Evolutionary conservation across 768 basidiomycete genomes (phyloP), one percentile per base, ranked within the genome.

Genomic region (Auriculariales sp.): DNA sequence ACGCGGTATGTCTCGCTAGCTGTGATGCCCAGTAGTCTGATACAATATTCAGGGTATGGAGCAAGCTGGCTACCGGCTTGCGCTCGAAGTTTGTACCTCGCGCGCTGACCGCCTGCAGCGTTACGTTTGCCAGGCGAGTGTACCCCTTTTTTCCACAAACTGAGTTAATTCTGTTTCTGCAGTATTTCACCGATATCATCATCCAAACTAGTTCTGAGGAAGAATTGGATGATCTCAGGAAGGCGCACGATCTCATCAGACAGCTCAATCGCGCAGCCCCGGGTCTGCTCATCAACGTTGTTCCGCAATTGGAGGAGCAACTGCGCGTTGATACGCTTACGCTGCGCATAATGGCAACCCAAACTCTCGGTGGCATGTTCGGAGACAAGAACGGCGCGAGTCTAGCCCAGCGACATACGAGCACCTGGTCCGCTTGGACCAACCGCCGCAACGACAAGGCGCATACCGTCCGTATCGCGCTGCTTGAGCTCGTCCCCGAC

Each of bases 291-390:
- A 80, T 87, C 59, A 90, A 85, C 61, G 91, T 97, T 45, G 81
- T 98, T 24, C 93, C 94, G 0, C 85, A 91, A 50, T 76, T 98
- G 15, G 92, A 94, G 61, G 86, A 92, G 55, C 90, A 95, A 58
- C 71, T 97, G 3, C 77, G 79, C 22, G 80, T 83, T 3, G 86
- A 89, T 55, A 77, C 85, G 31, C 59, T 79, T 2, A 70, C 73
- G 28, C 68, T 92, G 3, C 75, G 95, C 30, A 57, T 78, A 14
- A 76, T 95, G 54, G 87, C 83, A n/a, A 91, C 91, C 0, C 78
- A 85, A 56, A 82, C 79, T 0, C 72, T 98, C 1, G 95, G 92
- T 0, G 80, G 83, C 53, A 94, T 99, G 85, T 94, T 87, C 59
- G 79, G 79, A 0, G 84, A 86, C 50, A 81, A 78, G 62, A 73